Percentiles rank a stretch among this genome's conserved stretches.
Conservation (phyloP, 495 filamentous ascomycete genomes). For the Annulohypoxylon maeteangense region DNA sequence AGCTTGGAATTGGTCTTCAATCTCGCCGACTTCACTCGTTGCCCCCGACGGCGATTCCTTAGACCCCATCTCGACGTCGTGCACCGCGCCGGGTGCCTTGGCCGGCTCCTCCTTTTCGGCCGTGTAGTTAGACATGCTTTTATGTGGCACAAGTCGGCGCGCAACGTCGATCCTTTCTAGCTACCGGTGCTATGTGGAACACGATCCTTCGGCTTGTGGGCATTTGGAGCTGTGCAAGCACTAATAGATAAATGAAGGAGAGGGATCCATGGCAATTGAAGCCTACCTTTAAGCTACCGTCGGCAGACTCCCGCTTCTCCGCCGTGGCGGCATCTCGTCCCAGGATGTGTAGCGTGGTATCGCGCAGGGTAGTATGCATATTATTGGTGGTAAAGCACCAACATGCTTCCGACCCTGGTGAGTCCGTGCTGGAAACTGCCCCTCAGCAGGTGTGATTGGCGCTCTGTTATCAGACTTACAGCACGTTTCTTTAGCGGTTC, state of each 20-base stretch:
- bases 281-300: background rate
- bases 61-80: slow-evolving; percentile 31
- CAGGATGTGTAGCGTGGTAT: slow-evolving; percentile 12
- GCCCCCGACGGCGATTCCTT: slow-evolving; percentile 15
- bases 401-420: slow-evolving; percentile 2
- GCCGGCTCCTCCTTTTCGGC: slow-evolving; percentile 12
- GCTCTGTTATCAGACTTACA: background rate
- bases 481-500: background rate
- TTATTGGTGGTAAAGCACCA: slow-evolving; percentile 12
- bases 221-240: background rate
- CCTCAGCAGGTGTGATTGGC: slow-evolving; percentile 12
- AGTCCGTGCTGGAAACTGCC: slow-evolving; percentile 1
- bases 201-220: background rate
- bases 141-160: background rate
- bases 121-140: slow-evolving; percentile 21
- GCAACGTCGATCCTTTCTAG: background rate
- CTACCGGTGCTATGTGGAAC: background rate
- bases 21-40: slow-evolving; percentile 29
- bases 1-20: slow-evolving; percentile 32
- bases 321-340: slow-evolving; percentile 16
- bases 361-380: background rate
- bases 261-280: background rate
- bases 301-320: slow-evolving; percentile 11
- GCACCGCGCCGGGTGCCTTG: slow-evolving; percentile 1
- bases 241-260: background rate